These are phyloP conservation scores for Phoma sp. DNA, from an alignment of 2,329 filamentous ascomycete genomes.

Conservation along the genomic window DNA sequence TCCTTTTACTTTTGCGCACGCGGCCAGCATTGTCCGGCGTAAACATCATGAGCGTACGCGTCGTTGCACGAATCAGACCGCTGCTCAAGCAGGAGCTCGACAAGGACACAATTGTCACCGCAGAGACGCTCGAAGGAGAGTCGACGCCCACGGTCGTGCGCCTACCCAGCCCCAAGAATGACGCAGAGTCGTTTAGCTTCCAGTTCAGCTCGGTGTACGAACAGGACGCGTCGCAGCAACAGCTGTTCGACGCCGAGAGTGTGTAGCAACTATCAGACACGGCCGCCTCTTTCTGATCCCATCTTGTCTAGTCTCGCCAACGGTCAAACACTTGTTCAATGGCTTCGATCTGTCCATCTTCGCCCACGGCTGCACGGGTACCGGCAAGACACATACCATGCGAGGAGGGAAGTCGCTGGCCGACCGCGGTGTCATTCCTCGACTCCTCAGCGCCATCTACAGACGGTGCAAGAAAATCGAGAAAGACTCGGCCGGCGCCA, in stretches of 20 bases:
- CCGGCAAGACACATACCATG: conserved; percentile 96
- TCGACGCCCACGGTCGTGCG: conserved; percentile 69
- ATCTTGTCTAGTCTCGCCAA: conserved; percentile 72
- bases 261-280: conserved; percentile 25
- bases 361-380: conserved; percentile 91
- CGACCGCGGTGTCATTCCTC: conserved; percentile 85
- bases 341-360: conserved; percentile 78
- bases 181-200: conserved; percentile 88
- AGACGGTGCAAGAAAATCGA: conserved; percentile 82
- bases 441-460: conserved; percentile 84
- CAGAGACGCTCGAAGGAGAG: conserved; percentile 52
- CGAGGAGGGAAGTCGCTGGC: conserved; percentile 84
- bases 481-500: conserved; percentile 76
- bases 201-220: conserved; percentile 94
- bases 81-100: conserved; percentile 84
- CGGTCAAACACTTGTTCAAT: conserved; percentile 89
- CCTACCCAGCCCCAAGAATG: conserved; percentile 94
- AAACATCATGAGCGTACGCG: conserved; percentile 68
- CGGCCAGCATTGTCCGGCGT: conserved; percentile 11
- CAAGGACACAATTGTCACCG: conserved; percentile 83
- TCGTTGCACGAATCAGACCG: conserved; percentile 89
- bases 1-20: conserved; percentile 16
- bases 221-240: conserved; percentile 77
- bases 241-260: conserved; percentile 90
- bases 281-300: conserved; percentile 23